Conservation (phyloP, 2,329 filamentous ascomycete genomes). For the Alternaria gansuensis region DNA sequence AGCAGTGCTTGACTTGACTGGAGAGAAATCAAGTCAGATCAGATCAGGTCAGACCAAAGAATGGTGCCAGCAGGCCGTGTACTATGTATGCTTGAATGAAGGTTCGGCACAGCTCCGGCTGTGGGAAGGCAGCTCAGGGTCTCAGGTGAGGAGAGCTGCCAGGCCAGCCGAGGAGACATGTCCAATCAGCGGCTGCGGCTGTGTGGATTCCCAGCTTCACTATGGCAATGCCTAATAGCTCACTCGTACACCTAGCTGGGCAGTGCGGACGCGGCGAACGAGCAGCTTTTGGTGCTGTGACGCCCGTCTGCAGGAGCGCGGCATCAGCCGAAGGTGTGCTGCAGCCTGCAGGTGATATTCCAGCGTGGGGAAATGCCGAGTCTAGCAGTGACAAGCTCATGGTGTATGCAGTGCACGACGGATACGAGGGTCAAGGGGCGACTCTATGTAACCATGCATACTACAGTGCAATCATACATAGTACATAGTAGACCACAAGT, state of each 20-base stretch:
- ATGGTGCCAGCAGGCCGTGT: slow-evolving; percentile 24
- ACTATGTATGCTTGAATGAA: slow-evolving; percentile 17
- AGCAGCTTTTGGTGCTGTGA: slow-evolving; percentile 34
- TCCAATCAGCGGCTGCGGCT: slow-evolving; percentile 41
- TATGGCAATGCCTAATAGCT: background rate
- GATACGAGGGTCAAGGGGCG: background rate
- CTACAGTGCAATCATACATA: background rate
- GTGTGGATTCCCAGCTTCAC: slow-evolving; percentile 33
- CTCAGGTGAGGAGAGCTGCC: slow-evolving; percentile 41
- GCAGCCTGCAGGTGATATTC: slow-evolving; percentile 27
- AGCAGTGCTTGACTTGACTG: slow-evolving; percentile 15
- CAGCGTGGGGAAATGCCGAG: slow-evolving; percentile 14
- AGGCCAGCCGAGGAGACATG: slow-evolving; percentile 35
- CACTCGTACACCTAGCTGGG: slow-evolving; percentile 4
- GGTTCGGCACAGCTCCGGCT: slow-evolving; percentile 14
- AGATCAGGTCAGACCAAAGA: slow-evolving; percentile 10
- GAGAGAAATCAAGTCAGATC: slow-evolving; percentile 9
- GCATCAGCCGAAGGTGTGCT: slow-evolving; percentile 27
- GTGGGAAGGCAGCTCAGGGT: slow-evolving; percentile 29
- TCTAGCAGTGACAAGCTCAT: slow-evolving; percentile 6
- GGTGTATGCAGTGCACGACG: slow-evolving; percentile 4
- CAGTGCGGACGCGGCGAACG: slow-evolving; percentile 24
- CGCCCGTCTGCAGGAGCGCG: slow-evolving; percentile 35
- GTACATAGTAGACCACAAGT: background rate
- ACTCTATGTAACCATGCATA: background rate